Conservation (phyloP, 83 land plant species). For the Diphasiastrum complanatum region DNA sequence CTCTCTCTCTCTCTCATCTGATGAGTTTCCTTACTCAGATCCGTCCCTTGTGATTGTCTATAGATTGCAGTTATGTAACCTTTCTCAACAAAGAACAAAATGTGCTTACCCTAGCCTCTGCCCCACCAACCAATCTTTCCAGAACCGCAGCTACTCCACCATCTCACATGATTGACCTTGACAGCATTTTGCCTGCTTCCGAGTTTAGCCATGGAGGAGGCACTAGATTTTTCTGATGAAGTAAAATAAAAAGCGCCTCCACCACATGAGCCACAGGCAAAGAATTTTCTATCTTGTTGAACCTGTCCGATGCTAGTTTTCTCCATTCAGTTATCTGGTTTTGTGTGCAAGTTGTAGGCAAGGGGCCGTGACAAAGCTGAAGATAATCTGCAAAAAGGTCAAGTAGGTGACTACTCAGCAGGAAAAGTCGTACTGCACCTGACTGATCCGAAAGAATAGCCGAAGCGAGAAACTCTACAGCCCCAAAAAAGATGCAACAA, state of each 20-base stretch:
- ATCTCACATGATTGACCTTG: constrained; percentile 25
- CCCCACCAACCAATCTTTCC: constrained; percentile 36
- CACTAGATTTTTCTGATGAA: constrained; percentile 13
- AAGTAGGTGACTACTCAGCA: constrained; percentile 24
- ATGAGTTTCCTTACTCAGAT: too few species aligned
- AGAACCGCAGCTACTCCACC: constrained; percentile 39
- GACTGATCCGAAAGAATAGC: too few species aligned
- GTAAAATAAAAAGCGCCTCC: constrained; percentile 28
- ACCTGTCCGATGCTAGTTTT: constrained; percentile 14
- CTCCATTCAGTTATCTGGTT: constrained; percentile 21
- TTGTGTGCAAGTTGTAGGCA: background rate
- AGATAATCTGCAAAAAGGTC: constrained; percentile 31
- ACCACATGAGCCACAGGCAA: constrained; percentile 32
- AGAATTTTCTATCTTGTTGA: constrained; percentile 11
- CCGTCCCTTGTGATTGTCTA: too few species aligned
- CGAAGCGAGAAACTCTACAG: too few species aligned
- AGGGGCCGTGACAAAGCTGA: constrained; percentile 16
- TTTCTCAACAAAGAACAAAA: too few species aligned
- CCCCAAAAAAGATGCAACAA: too few species aligned
- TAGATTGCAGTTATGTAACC: too few species aligned
- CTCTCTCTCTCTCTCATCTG: too few species aligned
- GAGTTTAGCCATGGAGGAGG: constrained; percentile 40
- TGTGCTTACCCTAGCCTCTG: constrained; percentile 26
- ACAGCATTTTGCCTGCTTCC: constrained; percentile 34
- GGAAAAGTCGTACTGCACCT: constrained; percentile 14